A percentile compares a stretch with the other conserved stretches of the same genome.
These are phyloP conservation scores for Alternaria ventricosa DNA, from an alignment of 2,329 filamentous ascomycete species.

Conservation along the genomic window DNA sequence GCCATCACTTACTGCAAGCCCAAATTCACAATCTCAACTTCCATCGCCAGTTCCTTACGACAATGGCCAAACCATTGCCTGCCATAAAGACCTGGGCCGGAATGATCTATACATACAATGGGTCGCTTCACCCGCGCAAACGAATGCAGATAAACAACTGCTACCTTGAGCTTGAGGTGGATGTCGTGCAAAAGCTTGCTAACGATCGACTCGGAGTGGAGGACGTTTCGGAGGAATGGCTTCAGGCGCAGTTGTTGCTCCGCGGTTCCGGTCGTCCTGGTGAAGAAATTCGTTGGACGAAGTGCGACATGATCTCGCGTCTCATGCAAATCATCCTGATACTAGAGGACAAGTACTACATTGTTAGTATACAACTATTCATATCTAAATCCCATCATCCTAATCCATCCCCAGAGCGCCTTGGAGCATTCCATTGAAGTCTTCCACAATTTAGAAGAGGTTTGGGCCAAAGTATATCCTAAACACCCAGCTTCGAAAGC, in stretches of 20 bases:
- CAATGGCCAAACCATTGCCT: background rate
- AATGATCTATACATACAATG: background rate
- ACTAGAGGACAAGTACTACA: background rate
- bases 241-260: background rate
- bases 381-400: background rate
- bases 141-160: background rate
- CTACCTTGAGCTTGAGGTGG: background rate
- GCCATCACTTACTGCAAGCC: background rate
- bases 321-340: background rate
- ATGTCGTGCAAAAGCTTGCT: background rate
- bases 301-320: background rate
- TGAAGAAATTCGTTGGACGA: background rate
- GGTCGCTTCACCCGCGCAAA: background rate
- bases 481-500: background rate
- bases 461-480: background rate
- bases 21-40: background rate
- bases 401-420: background rate
- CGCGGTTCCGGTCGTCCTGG: background rate
- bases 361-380: rapidly evolving
- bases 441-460: background rate
- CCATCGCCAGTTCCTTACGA: background rate
- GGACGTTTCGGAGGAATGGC: background rate
- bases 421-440: background rate
- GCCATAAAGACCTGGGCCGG: background rate
- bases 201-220: background rate